These are phyloP conservation scores for Ogataea salicorniae DNA, from an alignment of 805 yeast genomes.

Conservation along the genomic window DNA sequence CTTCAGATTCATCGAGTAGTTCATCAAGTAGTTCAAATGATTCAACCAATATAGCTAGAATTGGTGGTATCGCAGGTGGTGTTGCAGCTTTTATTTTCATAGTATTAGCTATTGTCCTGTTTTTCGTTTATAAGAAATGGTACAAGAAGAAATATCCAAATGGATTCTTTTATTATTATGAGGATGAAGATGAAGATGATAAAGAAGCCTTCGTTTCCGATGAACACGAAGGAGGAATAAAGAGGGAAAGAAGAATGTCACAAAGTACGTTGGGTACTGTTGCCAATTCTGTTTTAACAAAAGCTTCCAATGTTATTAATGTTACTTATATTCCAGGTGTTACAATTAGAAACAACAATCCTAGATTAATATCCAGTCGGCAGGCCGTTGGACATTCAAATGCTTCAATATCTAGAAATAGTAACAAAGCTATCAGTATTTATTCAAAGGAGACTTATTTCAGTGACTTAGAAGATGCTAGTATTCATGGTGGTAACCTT, in stretches of 20 bases:
- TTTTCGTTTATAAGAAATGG: constrained; percentile 39
- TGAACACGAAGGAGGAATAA: constrained; percentile 13
- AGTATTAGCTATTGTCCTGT: constrained; percentile 32
- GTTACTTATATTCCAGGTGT: constrained; percentile 95
- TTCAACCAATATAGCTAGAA: constrained; percentile 21
- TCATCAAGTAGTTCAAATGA: background rate
- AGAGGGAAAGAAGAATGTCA: constrained; percentile 21
- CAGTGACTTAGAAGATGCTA: constrained; percentile 30
- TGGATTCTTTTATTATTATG: constrained; percentile 27
- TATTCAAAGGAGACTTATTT: constrained; percentile 30
- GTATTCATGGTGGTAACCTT: constrained; percentile 29
- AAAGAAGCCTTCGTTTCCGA: constrained; percentile 18
- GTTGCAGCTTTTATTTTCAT: constrained; percentile 55
- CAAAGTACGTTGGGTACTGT: constrained; percentile 28
- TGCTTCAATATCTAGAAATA: constrained; percentile 12
- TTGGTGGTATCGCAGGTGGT: constrained; percentile 70
- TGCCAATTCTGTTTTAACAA: constrained; percentile 66
- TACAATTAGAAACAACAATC: constrained; percentile 47
- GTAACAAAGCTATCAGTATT: constrained; percentile 22
- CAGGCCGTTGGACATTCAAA: constrained; percentile 10
- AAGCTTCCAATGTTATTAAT: constrained; percentile 84
- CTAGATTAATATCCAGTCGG: constrained; percentile 11
- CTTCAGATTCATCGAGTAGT: background rate
- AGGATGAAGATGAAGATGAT: constrained; percentile 24
- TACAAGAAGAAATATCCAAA: constrained; percentile 32